Base-by-base conservation (phyloP, 495 filamentous ascomycete species). In the Arthonia radiata region DNA sequence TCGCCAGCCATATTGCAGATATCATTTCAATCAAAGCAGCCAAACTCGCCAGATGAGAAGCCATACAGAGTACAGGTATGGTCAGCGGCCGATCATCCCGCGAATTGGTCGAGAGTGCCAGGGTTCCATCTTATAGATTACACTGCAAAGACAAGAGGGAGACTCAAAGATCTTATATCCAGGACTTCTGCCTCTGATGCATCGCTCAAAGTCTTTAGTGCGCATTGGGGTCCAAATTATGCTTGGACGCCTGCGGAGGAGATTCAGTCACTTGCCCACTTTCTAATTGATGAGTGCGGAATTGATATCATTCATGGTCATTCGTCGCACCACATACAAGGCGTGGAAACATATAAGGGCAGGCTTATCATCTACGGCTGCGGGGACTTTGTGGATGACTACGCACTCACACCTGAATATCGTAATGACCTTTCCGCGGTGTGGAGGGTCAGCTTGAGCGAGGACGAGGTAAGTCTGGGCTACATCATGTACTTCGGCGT, bases 321-420 rank as follows among this genome's bases (percentile, higher is more conserved):
- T 27, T 54, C 51, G 13, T 43, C 44, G 13, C 52, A 56, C 36
- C 52, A 56, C 43, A 30, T 52, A 0, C 52, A 56, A 35, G 52
- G 52, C 0, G 50, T 52, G 5, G 51, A 54, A 32, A 28, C 35
- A 10, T 50, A 50, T 24, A 38, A 27, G 1, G 44, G 49, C 0
- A 46, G 40, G 26, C 10, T 54, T 6, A 46, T 56, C 18, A 45
- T 54, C 2, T 54, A 54, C 17, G 52, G 52, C 0, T 54, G 51
- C 32, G 52, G 51, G 1, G 49, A 54, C 34, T 54, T 53, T 32
- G 49, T 54, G 18, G 49, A 54, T 38, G 51, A 56, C 38, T 54
- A 53, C 41, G 40, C 37, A 2, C 2, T 50, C n/a, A 33, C 39
- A 36, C 24, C 22, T 15, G 34, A 37, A 17, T 54, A 27, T 39